Percentiles rank a stretch among this genome's conserved stretches.
Conservation (phyloP, 2,329 filamentous ascomycete genomes). For the Colletotrichum brevisporum region DNA sequence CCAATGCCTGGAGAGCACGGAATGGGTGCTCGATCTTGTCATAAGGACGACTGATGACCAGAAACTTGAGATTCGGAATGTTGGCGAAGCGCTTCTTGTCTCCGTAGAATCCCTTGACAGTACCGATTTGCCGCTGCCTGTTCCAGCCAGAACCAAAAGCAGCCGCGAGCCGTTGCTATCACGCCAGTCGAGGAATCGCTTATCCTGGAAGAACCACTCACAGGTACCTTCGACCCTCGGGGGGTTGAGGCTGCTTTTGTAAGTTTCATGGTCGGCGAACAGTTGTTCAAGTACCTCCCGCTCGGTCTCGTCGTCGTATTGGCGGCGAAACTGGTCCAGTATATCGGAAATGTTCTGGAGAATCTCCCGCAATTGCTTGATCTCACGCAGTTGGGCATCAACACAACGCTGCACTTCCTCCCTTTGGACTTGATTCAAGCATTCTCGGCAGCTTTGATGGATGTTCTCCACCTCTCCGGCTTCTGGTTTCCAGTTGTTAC, state of each 20-base stretch:
- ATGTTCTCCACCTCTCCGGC: background rate
- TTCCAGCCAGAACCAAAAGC: conserved; percentile 51
- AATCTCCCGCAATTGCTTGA: background rate
- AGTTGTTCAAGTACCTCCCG: background rate
- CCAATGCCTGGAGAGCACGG: background rate
- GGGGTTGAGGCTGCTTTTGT: conserved; percentile 47
- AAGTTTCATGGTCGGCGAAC: conserved; percentile 26
- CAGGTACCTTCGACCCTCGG: conserved; percentile 48
- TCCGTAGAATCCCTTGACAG: conserved; percentile 42
- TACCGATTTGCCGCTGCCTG: conserved; percentile 53
- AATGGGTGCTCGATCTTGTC: background rate
- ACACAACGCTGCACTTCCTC: too few species aligned
- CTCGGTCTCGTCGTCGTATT: conserved; percentile 4
- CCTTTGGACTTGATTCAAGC: too few species aligned
- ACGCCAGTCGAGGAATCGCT: conserved; percentile 48
- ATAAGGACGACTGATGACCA: background rate
- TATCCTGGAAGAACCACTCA: conserved; percentile 51
- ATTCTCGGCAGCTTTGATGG: too few species aligned
- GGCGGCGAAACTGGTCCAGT: background rate
- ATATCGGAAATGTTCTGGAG: background rate
- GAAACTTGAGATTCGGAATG: background rate
- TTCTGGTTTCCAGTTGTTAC: background rate
- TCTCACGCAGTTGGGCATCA: background rate
- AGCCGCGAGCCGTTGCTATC: conserved; percentile 41
- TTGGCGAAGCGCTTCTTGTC: background rate